Conservation (phyloP, 441 rosid species). For the Aquilaria agallochum region DNA sequence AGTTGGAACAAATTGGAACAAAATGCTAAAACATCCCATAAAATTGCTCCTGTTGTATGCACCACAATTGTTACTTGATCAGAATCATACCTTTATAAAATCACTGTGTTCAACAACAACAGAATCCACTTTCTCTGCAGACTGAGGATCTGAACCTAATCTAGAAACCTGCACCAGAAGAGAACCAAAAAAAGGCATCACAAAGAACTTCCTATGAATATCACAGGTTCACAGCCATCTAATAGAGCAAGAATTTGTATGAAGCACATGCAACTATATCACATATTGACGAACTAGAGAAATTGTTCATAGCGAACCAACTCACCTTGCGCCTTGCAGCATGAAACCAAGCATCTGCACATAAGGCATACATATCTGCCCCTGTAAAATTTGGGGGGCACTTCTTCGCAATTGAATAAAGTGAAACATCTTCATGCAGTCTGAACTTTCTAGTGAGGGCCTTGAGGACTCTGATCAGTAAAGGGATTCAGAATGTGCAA, state of each 20-base stretch:
- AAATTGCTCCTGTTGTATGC: too few species aligned
- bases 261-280: too few species aligned
- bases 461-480: conserved; percentile 62
- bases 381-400: conserved; percentile 95
- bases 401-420: conserved; percentile 70
- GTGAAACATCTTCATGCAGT: conserved; percentile 78
- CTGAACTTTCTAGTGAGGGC: conserved; percentile 93
- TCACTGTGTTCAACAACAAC: conserved; percentile 66
- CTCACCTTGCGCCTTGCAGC: conserved; percentile 93
- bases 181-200: conserved; percentile 8
- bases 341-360: conserved; percentile 99
- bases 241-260: too few species aligned
- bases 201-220: too few species aligned
- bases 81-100: conserved; percentile 67
- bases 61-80: neutral
- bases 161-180: conserved; percentile 44
- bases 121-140: conserved; percentile 43
- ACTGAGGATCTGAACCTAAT: conserved; percentile 38
- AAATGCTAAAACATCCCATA: too few species aligned
- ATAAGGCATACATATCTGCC: conserved; percentile 96
- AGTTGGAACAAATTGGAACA: too few species aligned
- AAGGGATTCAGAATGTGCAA: conserved; percentile 14
- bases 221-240: too few species aligned
- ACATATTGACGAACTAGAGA: too few species aligned
- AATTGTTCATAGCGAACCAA: neutral